These are phyloP conservation scores for Wallacemonas sp. DNA, from an alignment of 208 protist genomes.

Conservation along the genomic window DNA sequence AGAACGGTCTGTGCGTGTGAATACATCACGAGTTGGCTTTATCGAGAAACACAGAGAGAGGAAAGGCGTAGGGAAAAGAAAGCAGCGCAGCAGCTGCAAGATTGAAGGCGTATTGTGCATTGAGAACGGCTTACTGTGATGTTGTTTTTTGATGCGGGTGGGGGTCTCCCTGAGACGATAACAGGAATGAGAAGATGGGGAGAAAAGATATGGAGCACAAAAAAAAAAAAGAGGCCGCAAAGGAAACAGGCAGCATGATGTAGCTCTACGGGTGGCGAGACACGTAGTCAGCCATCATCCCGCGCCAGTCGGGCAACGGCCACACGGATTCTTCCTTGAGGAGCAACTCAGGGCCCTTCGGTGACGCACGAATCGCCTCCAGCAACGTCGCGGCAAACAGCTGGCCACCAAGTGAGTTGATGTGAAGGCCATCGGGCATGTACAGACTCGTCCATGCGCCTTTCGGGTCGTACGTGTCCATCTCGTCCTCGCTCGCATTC, in stretches of 20 bases:
- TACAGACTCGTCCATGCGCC: conserved; percentile 23
- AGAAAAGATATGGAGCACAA: too few relatives aligned
- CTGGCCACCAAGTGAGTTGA: conserved; percentile 31
- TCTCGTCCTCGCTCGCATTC: conserved; percentile 14
- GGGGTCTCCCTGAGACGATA: too few relatives aligned
- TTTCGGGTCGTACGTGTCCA: conserved; percentile 16
- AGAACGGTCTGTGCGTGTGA: too few relatives aligned
- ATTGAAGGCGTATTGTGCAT: too few relatives aligned
- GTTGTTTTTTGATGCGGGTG: not conserved
- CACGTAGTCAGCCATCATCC: conserved; percentile 6
- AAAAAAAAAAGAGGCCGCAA: not conserved
- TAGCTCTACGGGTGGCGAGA: not conserved
- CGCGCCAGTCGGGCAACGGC: conserved; percentile 16
- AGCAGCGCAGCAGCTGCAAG: too few relatives aligned
- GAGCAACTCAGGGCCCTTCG: conserved; percentile 10
- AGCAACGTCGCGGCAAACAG: conserved; percentile 37
- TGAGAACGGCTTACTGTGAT: too few relatives aligned
- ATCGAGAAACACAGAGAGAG: too few relatives aligned
- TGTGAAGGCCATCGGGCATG: conserved; percentile 44
- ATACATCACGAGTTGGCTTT: too few relatives aligned
- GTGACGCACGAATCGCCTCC: conserved; percentile 26
- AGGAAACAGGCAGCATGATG: too few relatives aligned
- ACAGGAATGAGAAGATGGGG: too few relatives aligned
- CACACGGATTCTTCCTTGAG: conserved; percentile 18
- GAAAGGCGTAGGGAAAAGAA: too few relatives aligned